Base-by-base conservation (phyloP, 208 protist genomes). In the Angomonas ambiguus region DNA sequence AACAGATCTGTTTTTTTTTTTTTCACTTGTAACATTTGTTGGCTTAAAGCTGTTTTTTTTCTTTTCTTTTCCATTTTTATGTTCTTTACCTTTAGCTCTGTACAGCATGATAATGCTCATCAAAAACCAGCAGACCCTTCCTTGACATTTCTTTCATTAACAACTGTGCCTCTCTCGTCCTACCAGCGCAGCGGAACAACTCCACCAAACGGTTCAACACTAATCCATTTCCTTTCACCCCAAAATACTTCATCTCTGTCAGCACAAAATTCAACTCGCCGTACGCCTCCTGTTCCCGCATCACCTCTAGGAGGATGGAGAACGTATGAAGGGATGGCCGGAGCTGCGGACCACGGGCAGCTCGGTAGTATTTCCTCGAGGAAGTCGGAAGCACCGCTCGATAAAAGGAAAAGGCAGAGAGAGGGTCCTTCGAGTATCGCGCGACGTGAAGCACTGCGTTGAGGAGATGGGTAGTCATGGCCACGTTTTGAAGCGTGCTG, bases 341-440 rank as follows among this genome's bases (percentile, higher is more conserved):
- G 25, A 89, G 34, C 33, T n/a, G 20, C 28, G 63, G 18, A 28
- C 64, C 49, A 24, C 5, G 5, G 62, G 28, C 48, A 48, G 61
- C 11, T 56, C 30, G 27, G 42, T 30, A 42, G 13, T 65, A 25
- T n/a, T n/a, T n/a, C 22, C 58, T 3, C 28, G 35, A 68, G 2
- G 49, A 3, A 30, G 56, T 35, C 1, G 62, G 25, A n/a, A 77
- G 66, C 27, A 84, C 59, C 56, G 80, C 67, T 28, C 74, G 73
- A 71, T 94, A 92, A 41, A 92, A 65, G 11, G 71, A 70, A 62
- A 94, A 94, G 33, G 72, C 83, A 38, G 80, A 74, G 24, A 77
- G 42, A 2, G 88, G 88, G 58, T 92, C 83, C 5, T 56, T 69
- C 27, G 85, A 88, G 61, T 79, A 59, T 16, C 85, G 80, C 5